Percentiles rank a stretch among this genome's conserved stretches.
Conservation (phyloP, 2,329 filamentous ascomycete species). For the Aspergillus fructus region DNA sequence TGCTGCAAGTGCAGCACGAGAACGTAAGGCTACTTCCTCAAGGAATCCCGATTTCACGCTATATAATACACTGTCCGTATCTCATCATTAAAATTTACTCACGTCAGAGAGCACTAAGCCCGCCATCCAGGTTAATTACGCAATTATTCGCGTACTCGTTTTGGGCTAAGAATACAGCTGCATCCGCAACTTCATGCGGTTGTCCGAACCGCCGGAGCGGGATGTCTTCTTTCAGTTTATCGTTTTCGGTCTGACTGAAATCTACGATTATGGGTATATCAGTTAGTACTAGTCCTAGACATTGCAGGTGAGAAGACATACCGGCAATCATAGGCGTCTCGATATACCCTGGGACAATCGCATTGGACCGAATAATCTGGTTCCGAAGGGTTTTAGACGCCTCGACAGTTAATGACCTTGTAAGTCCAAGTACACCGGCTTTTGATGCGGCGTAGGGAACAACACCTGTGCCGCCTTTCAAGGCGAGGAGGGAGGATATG, state of each 20-base stretch:
- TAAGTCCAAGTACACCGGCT: slow-evolving; percentile 69
- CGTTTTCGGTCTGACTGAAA: slow-evolving; percentile 38
- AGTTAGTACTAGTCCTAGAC: background rate
- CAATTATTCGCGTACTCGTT: slow-evolving; percentile 88
- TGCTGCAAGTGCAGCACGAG: background rate
- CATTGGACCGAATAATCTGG: slow-evolving; percentile 71
- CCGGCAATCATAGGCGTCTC: slow-evolving; percentile 75
- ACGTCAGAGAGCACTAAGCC: slow-evolving; percentile 65
- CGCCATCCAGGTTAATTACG: slow-evolving; percentile 81
- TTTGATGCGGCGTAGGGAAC: slow-evolving; percentile 77
- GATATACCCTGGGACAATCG: slow-evolving; percentile 79
- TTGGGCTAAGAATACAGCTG: slow-evolving; percentile 71
- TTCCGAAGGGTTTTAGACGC: slow-evolving; percentile 54
- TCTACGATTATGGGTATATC: slow-evolving; percentile 27
- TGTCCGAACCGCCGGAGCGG: slow-evolving; percentile 67
- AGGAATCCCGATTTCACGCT: background rate
- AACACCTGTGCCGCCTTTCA: slow-evolving; percentile 67
- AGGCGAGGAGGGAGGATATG: slow-evolving; percentile 71
- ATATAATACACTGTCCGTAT: background rate
- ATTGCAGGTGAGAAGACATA: slow-evolving; percentile 36
- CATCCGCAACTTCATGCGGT: slow-evolving; percentile 74
- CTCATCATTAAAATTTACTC: background rate
- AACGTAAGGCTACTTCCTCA: background rate
- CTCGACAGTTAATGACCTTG: slow-evolving; percentile 36
- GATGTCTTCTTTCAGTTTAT: slow-evolving; percentile 49